These are phyloP conservation scores for Neotropicomus parvogracilis DNA, from an alignment of 1,284 basidiomycete genomes.

Conservation along the genomic window DNA sequence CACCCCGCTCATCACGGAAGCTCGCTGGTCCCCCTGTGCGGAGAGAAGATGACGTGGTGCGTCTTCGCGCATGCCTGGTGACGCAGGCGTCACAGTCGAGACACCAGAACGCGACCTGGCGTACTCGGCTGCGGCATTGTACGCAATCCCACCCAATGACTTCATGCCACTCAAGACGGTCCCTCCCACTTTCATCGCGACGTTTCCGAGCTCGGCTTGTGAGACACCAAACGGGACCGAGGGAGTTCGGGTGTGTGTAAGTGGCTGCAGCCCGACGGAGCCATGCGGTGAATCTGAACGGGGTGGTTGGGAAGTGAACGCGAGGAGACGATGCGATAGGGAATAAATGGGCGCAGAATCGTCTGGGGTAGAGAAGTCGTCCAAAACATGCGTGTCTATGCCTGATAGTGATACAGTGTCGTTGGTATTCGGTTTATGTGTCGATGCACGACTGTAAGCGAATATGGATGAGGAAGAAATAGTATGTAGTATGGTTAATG, in stretches of 20 bases:
- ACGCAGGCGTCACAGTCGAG: conserved; percentile 7
- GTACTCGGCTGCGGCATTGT: conserved; percentile 45
- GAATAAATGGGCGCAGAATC: conserved; percentile 51
- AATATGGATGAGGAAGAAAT: conserved; percentile 47
- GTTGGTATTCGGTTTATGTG: conserved; percentile 33
- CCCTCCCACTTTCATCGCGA: conserved; percentile 58
- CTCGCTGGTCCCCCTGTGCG: conserved; percentile 14
- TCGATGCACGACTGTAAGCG: conserved; percentile 29
- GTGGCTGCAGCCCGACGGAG: conserved; percentile 21
- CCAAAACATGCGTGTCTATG: conserved; percentile 29
- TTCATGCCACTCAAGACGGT: conserved; percentile 62
- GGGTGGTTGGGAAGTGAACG: conserved; percentile 50
- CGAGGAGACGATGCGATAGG: conserved; percentile 60
- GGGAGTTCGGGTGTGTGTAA: conserved; percentile 20
- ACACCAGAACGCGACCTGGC: conserved; percentile 24
- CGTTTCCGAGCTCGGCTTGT: conserved; percentile 49
- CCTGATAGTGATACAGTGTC: conserved; percentile 40
- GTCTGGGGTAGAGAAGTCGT: conserved; percentile 14
- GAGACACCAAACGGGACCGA: conserved; percentile 32
- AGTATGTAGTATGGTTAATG: conserved; percentile 50
- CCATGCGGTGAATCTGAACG: conserved; percentile 28
- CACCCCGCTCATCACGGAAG: conserved; percentile 22
- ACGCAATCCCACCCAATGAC: conserved; percentile 60
- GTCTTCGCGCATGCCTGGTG: conserved; percentile 8
- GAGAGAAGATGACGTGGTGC: conserved; percentile 9